Conservation (phyloP, 345 rosid genomes). For the Euclidium syriacum region DNA sequence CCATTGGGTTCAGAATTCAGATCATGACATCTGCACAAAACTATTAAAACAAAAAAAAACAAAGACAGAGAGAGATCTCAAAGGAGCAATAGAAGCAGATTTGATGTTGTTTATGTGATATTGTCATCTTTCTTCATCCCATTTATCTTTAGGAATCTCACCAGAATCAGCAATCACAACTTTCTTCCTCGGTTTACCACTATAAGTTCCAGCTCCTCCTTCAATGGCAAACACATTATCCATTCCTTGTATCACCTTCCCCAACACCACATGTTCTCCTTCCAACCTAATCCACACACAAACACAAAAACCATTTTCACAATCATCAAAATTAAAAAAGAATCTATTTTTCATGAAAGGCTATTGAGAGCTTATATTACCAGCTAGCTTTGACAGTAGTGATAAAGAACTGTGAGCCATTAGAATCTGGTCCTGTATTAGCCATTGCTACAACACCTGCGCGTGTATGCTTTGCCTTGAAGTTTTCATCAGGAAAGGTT, state of each 20-base stretch:
- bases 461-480: conserved; percentile 77
- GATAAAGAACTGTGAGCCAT: conserved; percentile 95
- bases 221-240: conserved; percentile 79
- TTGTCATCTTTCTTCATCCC: conserved; percentile 74
- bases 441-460: conserved; percentile 96
- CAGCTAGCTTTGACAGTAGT: conserved; percentile 92
- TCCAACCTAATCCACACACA: conserved; percentile 62
- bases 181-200: conserved; percentile 87
- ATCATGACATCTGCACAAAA: conserved; percentile 17
- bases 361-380: no score
- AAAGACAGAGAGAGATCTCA: conserved; percentile 4
- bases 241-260: conserved; percentile 94
- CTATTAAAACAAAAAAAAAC: not conserved
- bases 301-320: not conserved
- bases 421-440: conserved; percentile 86
- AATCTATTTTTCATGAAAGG: no score
- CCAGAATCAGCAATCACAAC: conserved; percentile 78
- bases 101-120: not conserved
- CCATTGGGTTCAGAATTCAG: conserved; percentile 1
- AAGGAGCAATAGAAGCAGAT: conserved; percentile 15
- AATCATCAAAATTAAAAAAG: no score
- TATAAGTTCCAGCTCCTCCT: conserved; percentile 98
- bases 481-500: conserved; percentile 82
- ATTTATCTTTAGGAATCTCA: conserved; percentile 78
- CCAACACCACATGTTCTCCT: conserved; percentile 92